A percentile compares a stretch with the other conserved stretches of the same genome.
phyloP scores from a whole-genome alignment of 2,329 filamentous ascomycete genomes.

The Cladosporium sp. region DNA sequence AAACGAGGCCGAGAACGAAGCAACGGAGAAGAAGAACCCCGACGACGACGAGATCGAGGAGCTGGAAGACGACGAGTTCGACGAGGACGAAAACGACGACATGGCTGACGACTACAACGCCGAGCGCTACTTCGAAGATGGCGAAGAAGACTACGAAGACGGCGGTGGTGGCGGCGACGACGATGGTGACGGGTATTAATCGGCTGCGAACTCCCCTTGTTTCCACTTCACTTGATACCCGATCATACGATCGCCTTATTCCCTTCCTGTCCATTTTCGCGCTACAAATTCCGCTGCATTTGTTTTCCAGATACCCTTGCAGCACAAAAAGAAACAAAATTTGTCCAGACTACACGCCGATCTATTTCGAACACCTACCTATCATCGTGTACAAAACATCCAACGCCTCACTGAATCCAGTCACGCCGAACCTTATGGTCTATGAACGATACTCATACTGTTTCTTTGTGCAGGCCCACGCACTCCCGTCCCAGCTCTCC shows the following conservation, averaged over 20 bases:
- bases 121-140: conserved; percentile 12
- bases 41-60: conserved; percentile 13
- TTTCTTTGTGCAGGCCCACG: too few relatives aligned
- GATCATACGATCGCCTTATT: not conserved
- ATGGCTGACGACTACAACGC: conserved; percentile 13
- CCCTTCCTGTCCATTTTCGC: not conserved
- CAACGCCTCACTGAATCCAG: too few relatives aligned
- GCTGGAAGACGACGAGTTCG: conserved; percentile 14
- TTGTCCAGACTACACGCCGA: too few relatives aligned
- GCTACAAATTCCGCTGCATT: not conserved
- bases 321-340: too few relatives aligned
- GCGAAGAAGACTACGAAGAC: conserved; percentile 10
- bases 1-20: conserved; percentile 11
- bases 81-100: conserved; percentile 11
- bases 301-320: not conserved
- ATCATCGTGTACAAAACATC: too few relatives aligned
- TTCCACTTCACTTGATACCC: not conserved
- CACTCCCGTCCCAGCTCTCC: too few relatives aligned
- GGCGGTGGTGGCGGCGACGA: conserved; percentile 10
- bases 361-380: too few relatives aligned
- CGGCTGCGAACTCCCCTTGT: not conserved
- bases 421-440: too few relatives aligned
- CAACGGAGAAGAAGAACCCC: conserved; percentile 7
- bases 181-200: conserved; percentile 2
- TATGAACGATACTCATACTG: too few relatives aligned